Evolutionary conservation across 495 filamentous ascomycete species (phyloP), one percentile per base, ranked within the genome.

Genomic region (Penicillium salamii): DNA sequence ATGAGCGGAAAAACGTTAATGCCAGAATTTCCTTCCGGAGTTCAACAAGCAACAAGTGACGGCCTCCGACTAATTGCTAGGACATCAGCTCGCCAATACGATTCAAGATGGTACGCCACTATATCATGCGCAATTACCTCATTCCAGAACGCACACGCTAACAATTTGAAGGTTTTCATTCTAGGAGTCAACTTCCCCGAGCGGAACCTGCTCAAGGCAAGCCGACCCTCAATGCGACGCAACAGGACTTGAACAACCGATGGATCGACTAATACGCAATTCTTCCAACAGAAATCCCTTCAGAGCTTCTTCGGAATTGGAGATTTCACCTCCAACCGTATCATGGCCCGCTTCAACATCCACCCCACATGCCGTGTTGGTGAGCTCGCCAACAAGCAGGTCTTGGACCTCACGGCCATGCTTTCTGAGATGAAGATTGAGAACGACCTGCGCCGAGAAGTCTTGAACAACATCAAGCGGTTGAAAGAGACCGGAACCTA

Each of bases 381-480:
- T 62, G 74, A 78, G 3, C 72, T 98, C 8, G 72, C 76, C 42
- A 80, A 80, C 50, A 83, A 87, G 62, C 87, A 87, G 50, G 71
- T 95, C 50, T 80, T 85, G 15, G 85, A 88, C 39, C 76, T 98
- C 46, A 89, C 82, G n/a, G 83, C 84, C 34, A 88, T 91, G 59
- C 76, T 98, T 32, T 88, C 91, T 6, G 84, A 83, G 9, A 91
- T 98, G 91, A 95, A 85, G 34, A 90, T 96, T 52, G 95, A 97
- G 66, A 96, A 88, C 59, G 91, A 98, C 55, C 75, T 95, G 50
- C 74, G 83, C 62, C 77, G 85, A 65, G 75, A 88, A 43, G 57
- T 96, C 33, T 70, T 81, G 55, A 90, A 96, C 24, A 89, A 97
- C 61, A 95, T 98, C 57, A 79, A 78, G 59, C 78, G 93, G 28